Evolutionary conservation across 2,329 filamentous ascomycete species (phyloP).

Genomic region (Emmonsiellopsis sp.): DNA sequence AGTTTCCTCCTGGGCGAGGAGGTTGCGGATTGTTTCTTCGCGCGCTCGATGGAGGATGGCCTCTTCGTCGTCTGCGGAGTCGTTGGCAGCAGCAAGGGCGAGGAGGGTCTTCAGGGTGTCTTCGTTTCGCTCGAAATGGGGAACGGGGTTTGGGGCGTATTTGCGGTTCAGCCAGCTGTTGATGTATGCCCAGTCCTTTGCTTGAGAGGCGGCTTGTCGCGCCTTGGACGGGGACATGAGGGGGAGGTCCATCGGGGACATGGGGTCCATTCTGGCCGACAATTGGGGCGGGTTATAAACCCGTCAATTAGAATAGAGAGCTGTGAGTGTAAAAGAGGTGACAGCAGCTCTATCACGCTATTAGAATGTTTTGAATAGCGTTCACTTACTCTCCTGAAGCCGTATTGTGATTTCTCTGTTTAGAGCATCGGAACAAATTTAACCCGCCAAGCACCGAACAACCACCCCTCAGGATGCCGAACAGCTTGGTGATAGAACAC

Average conservation of each 20-base stretch:
- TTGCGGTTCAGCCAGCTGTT: conserved; percentile 72
- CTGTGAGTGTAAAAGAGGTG: neutral
- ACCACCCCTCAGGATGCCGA: neutral
- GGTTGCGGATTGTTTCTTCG: conserved; percentile 25
- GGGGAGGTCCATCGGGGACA: conserved; percentile 1
- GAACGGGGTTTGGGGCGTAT: conserved; percentile 54
- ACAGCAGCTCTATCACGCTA: neutral
- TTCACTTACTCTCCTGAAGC: too few relatives aligned
- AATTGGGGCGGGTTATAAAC: conserved; percentile 6
- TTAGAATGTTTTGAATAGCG: too few relatives aligned
- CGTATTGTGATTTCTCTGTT: conserved; percentile 1
- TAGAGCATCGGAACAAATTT: neutral
- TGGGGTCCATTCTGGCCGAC: neutral
- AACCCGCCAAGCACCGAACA: neutral
- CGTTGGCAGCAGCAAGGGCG: conserved; percentile 64
- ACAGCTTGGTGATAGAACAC: neutral
- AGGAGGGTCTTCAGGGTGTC: conserved; percentile 71
- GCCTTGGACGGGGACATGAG: conserved; percentile 53
- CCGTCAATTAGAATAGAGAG: neutral
- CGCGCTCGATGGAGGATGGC: conserved; percentile 26
- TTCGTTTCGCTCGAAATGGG: conserved; percentile 74
- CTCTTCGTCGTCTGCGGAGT: conserved; percentile 47
- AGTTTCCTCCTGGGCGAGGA: conserved; percentile 19
- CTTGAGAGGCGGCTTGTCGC: conserved; percentile 67
- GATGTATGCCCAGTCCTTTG: conserved; percentile 85